phyloP scores from a whole-genome alignment of 2,329 filamentous ascomycete species.

The Aspergillus puulaauensis region DNA sequence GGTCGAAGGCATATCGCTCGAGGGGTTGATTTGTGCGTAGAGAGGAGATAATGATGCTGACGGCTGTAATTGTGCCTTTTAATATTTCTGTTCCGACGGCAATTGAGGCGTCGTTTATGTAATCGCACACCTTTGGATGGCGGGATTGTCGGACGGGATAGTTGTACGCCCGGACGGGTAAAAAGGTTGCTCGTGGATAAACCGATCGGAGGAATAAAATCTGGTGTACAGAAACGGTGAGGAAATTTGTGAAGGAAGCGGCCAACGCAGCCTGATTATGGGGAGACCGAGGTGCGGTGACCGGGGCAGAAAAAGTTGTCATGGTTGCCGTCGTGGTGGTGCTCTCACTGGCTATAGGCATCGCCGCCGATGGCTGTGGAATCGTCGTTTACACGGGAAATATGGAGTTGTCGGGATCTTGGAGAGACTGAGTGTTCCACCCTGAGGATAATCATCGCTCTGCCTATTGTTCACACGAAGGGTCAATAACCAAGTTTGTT shows the following conservation, averaged over 20 bases:
- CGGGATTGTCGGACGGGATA: slow-evolving; percentile 81
- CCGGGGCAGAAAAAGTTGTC: slow-evolving; percentile 41
- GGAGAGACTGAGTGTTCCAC: slow-evolving; percentile 43
- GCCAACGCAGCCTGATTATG: slow-evolving; percentile 61
- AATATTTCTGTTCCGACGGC: slow-evolving; percentile 71
- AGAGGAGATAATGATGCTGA: slow-evolving; percentile 58
- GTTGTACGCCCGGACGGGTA: slow-evolving; percentile 77
- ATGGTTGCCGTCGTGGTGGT: slow-evolving; percentile 38
- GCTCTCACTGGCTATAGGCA: slow-evolving; percentile 44
- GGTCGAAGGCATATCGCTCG: slow-evolving; percentile 62
- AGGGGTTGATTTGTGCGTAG: slow-evolving; percentile 52
- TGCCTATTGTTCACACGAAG: slow-evolving; percentile 31
- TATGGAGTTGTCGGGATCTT: slow-evolving; percentile 37
- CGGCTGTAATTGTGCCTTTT: slow-evolving; percentile 54
- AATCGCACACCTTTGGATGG: slow-evolving; percentile 80
- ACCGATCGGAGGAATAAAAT: slow-evolving; percentile 79
- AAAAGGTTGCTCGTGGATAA: slow-evolving; percentile 76
- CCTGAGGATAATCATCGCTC: slow-evolving; percentile 46
- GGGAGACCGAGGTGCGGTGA: slow-evolving; percentile 43
- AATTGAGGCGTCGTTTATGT: slow-evolving; percentile 77
- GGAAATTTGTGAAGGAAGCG: slow-evolving; percentile 72
- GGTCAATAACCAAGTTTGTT: slow-evolving; percentile 24
- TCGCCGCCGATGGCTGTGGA: slow-evolving; percentile 34
- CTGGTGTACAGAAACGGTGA: slow-evolving; percentile 80
- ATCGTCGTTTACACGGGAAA: slow-evolving; percentile 34